These are phyloP conservation scores for Tilletia setariae DNA, from an alignment of 1,284 basidiomycete genomes.

Conservation along the genomic window DNA sequence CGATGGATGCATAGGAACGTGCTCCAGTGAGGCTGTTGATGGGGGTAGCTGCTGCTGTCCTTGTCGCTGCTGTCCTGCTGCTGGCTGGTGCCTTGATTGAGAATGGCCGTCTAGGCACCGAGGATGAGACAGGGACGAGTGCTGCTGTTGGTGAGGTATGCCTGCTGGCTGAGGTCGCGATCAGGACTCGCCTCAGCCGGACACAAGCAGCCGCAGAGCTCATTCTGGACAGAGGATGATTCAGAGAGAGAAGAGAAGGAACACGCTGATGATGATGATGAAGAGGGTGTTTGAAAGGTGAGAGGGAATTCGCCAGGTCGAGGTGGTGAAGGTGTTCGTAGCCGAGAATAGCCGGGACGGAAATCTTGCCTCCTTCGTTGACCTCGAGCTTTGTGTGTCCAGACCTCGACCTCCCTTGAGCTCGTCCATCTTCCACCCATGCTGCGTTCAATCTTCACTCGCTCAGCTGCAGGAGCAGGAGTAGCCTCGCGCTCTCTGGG, in stretches of 20 bases:
- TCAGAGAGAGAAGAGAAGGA: no score
- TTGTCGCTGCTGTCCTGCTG: neutral
- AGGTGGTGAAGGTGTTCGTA: no score
- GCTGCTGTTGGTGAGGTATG: neutral
- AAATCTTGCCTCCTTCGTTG: neutral
- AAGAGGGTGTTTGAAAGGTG: no score
- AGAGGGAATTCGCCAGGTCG: no score
- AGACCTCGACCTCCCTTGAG: neutral
- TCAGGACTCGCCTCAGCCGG: no score
- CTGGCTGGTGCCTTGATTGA: neutral
- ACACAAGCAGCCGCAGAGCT: neutral
- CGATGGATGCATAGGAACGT: neutral
- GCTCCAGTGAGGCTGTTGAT: neutral
- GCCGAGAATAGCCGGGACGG: no score
- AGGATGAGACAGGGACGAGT: neutral
- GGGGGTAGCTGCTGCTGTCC: neutral
- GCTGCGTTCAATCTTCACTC: no score
- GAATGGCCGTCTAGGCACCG: neutral
- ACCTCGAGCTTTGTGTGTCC: neutral
- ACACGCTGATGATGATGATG: no score
- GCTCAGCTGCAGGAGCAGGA: no score
- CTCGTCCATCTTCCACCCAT: neutral
- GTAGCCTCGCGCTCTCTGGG: no score
- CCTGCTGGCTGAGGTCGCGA: neutral
- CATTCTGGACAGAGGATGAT: neutral